Conservation (phyloP, 202 grass and related monocot species). For the Brachypodium distachyon region DNA sequence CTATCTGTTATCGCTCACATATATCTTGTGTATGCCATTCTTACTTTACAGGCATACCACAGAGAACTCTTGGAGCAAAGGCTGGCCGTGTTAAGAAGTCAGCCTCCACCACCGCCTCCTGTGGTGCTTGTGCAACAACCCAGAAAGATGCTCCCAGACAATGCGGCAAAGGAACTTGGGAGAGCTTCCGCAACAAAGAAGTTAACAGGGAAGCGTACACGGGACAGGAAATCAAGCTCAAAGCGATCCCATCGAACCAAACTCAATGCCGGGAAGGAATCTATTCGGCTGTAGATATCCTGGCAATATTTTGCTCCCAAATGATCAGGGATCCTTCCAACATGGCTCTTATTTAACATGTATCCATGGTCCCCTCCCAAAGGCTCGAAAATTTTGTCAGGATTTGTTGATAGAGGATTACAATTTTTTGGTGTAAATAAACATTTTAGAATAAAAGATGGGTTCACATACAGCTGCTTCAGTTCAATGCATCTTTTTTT, state of each 20-base stretch:
- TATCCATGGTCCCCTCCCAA: conserved; percentile 1
- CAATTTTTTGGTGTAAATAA: conserved; percentile 55
- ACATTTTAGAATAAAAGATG: conserved; percentile 16
- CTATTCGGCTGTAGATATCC: conserved; percentile 35
- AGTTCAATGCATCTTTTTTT: not conserved
- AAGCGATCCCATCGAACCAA: conserved; percentile 45
- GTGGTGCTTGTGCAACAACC: conserved; percentile 5
- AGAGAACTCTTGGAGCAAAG: conserved; percentile 76
- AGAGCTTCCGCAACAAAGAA: conserved; percentile 41
- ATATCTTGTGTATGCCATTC: not conserved
- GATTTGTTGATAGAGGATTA: conserved; percentile 56
- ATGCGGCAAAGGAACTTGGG: conserved; percentile 1
- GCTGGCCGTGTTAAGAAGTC: conserved; percentile 31
- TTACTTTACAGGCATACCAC: conserved; percentile 66
- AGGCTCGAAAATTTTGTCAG: conserved; percentile 41
- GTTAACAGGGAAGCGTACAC: conserved; percentile 33
- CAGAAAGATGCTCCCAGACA: conserved; percentile 35
- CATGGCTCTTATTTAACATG: conserved; percentile 23
- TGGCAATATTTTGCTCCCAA: conserved; percentile 21
- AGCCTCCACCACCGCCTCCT: conserved; percentile 24
- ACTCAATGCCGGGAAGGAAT: conserved; percentile 23
- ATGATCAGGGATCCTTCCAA: conserved; percentile 11
- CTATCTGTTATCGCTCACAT: not conserved
- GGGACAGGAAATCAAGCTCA: conserved; percentile 64
- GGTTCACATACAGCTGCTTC: not conserved